Evolutionary conservation across 495 filamentous ascomycete genomes (phyloP), one percentile per base, ranked within the genome.

Genomic region (Xylaria sp.): DNA sequence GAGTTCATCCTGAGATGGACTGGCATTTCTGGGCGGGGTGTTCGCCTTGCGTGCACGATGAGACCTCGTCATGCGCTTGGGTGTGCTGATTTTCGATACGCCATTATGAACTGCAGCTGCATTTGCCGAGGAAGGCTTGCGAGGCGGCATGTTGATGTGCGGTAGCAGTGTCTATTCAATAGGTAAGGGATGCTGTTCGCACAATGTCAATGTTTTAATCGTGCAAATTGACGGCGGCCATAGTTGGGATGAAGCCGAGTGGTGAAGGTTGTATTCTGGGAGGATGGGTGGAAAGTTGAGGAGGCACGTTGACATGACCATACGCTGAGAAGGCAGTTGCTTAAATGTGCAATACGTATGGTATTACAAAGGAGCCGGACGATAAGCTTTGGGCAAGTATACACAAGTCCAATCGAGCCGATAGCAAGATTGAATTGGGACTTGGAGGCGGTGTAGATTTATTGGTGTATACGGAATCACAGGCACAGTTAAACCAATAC

Each of bases 11-110:
- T 35, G 33, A 7, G 44, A n/a, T 0, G 7, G 14, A 31, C 17
- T 55, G 46, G 35, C 5, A 31, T 31, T 41, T 1, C 5, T 0
- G 5, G 58, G 21, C 17, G 67, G 17, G 9, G 17, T 29, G 26
- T 17, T 52, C 15, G 15, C 53, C 8, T 61, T 26, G 52, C 44
- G 55, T 29, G 12, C 19, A 29, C 44, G 43, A 52, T 19, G 0
- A 31, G 57, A 35, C 33, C 40, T 61, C 19, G 6, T 44, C 19
- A 21, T 61, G 55, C 55, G 67, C 44, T 69, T 61, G 8, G 67
- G 44, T 19, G 67, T 59, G 67, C 29, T 69, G 35, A n/a, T 62
- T 62, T 11, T 24, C n/a, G 43, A 52, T 19, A 44, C 8, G 15
- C 44, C 5, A 26, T 41, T 5, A 6, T 31, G 21, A 31, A 14